Base-by-base conservation (phyloP, 129 eudicot genomes). In the Logfia minima region DNA sequence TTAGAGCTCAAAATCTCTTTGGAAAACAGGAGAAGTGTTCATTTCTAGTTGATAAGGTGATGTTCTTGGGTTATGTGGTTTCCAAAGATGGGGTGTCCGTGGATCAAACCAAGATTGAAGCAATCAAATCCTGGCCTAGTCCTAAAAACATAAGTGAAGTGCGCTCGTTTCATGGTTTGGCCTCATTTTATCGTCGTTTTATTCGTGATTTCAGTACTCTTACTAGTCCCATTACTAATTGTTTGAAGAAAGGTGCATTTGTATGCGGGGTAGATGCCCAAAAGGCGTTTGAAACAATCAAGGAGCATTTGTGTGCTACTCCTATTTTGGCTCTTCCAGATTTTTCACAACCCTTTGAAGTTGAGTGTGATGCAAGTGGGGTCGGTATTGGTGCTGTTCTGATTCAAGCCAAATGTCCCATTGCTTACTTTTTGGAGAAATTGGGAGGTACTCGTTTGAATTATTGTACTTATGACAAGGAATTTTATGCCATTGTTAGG, bases 231-330 rank as follows among this genome's bases (percentile, higher is more conserved):
- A 61, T 61, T 10, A 23, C 66, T 7, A 24, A 17, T 23, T 61
- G 66, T 61, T 23, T 61, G 66, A 61, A 61, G 66, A 61, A 61
- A 61, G 66, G 35, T 32, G 35, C 35, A 32, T 32, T 32, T 32
- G 35, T 32, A 32, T 32, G 35, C 6, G 35, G 35, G 35, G 7
- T 32, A 32, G 35, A 32, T 32, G 35, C 35, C 35, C 35, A 32
- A 32, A 32, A 32, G 35, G 66, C 66, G 14, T 61, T 56, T 56
- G 62, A 56, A 56, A 4, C 23, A 19, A 56, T 56, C 23, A 56
- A 56, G 62, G 62, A 56, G 1, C 26, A 19, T 19, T 56, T 56
- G 23, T 56, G 62, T 56, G 13, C 62, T 56, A 26, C 62, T 56
- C 62, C 62, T 6, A 56, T 56, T 17, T 56, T 56, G 62, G 62